These are phyloP conservation scores for Cyclospora cayetanensis DNA, from an alignment of 169 alveolate species.

Conservation along the genomic window DNA sequence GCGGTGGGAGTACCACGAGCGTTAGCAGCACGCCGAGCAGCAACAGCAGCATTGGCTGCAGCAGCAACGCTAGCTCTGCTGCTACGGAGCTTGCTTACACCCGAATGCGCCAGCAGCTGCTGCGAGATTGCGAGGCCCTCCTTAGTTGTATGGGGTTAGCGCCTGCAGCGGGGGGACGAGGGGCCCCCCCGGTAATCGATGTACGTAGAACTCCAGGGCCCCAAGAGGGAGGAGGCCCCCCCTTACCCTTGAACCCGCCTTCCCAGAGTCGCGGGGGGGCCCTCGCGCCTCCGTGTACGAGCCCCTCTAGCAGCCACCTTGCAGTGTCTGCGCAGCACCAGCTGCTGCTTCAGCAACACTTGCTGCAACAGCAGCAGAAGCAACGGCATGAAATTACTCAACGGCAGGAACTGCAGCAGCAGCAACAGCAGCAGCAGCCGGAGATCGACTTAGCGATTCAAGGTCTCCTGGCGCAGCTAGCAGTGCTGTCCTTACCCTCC, in stretches of 20 bases:
- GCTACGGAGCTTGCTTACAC: constrained; percentile 1
- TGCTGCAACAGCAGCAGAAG: neutral
- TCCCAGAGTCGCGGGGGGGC: neutral
- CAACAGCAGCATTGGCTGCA: constrained; percentile 5
- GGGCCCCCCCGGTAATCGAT: neutral
- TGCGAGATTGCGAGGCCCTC: constrained; percentile 10
- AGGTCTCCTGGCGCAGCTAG: constrained; percentile 37
- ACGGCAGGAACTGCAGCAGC: constrained; percentile 37
- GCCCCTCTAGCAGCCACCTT: constrained; percentile 6
- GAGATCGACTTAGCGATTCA: neutral
- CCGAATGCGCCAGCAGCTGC: constrained; percentile 28
- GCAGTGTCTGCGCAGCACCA: constrained; percentile 2
- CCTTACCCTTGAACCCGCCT: neutral
- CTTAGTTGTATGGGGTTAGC: constrained; percentile 5
- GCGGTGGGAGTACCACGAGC: constrained; percentile 21
- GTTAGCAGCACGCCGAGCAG: constrained; percentile 1
- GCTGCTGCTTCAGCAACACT: neutral
- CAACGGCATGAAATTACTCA: neutral
- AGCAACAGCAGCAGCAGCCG: constrained; percentile 41
- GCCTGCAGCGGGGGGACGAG: neutral
- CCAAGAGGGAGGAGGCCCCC: constrained; percentile 24
- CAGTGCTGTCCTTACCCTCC: constrained; percentile 29
- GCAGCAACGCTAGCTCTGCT: neutral
- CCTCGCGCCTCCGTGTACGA: neutral
- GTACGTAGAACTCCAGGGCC: neutral